phyloP scores from a whole-genome alignment of 2,329 filamentous ascomycete genomes.

The Neofusicoccum laricinum region DNA sequence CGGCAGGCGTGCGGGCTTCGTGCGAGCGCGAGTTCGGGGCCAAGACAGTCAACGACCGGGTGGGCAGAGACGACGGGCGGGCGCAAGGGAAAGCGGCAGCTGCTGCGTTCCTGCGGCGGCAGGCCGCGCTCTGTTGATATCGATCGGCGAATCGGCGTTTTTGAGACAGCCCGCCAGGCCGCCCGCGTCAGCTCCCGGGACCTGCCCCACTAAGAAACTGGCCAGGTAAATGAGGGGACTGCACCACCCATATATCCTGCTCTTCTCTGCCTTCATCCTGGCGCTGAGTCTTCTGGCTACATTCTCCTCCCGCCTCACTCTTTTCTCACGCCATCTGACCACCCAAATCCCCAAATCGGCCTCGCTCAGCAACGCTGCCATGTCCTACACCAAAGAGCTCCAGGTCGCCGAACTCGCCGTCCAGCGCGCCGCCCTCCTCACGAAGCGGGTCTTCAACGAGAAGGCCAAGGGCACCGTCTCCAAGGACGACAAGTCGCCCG shows the following conservation, averaged over 20 bases:
- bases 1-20: not conserved
- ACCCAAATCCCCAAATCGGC: constrained; percentile 18
- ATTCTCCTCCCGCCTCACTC: constrained; percentile 23
- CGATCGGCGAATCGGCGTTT: constrained; percentile 17
- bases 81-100: not conserved
- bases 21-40: not conserved
- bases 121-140: not conserved
- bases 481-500: constrained; percentile 93
- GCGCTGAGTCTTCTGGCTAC: constrained; percentile 21
- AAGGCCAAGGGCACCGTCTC: constrained; percentile 91
- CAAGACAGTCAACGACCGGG: not conserved
- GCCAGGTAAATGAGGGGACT: constrained; percentile 16
- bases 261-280: constrained; percentile 29
- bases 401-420: constrained; percentile 83
- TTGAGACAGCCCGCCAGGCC: not conserved
- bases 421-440: constrained; percentile 74
- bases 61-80: too few relatives aligned
- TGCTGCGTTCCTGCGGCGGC: not conserved
- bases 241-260: constrained; percentile 21
- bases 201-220: constrained; percentile 18
- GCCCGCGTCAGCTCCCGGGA: constrained; percentile 9
- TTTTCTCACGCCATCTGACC: constrained; percentile 16
- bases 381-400: constrained; percentile 71
- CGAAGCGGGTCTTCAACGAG: constrained; percentile 76
- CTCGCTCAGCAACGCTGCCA: constrained; percentile 26